Base-by-base conservation (phyloP, 345 rosid genomes). In the Populus nigra region DNA sequence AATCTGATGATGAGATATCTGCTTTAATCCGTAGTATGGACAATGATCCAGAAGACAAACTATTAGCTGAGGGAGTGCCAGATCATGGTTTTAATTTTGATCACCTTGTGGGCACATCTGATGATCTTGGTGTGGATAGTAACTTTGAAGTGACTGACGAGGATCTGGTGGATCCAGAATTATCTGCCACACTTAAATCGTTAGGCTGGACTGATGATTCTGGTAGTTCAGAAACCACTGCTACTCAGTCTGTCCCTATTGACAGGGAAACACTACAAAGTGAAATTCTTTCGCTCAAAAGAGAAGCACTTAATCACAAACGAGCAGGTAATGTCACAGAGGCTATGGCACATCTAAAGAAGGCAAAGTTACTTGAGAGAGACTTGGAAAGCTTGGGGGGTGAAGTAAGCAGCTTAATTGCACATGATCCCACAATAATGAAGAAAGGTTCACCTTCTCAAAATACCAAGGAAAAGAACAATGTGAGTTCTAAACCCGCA, bases 1-100 rank as follows among this genome's bases (percentile, higher is more conserved):
- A 92, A 84, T 91, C 96, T 67, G 97, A 96, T 75, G 98, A 96
- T 87, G 99, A 96, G 85, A 82, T 96, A 65, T 88, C 97, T 77
- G 89, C 89, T 61, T 82, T 93, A 79, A 86, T 93, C 66, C 63
- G 68, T 66, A 80, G 86, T 74, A 89, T 92, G 89, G 91, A 89
- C 73, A 81, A 82, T 79, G 87, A 87, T 69, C 85, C 88, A 78
- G 86, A 83, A 77, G 94, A 90, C 83, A 88, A 81, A 43, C 55
- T 86, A 73, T 55, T 88, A 71, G 75, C 65, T 80, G 88, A 81
- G 29, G 81, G 79, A 74, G 88, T 84, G 45, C 81, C 78, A 43
- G 78, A 72, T 7, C 77, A 80, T 75, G 84, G 73, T 78, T 74
- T 86, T 68, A 86, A 87, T 76, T 73, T 90, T 50, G 78, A 85